Percentiles rank a stretch among this genome's conserved stretches.
Conservation (phyloP, 1,284 basidiomycete species). For the Cryptococcus hybrid region DNA sequence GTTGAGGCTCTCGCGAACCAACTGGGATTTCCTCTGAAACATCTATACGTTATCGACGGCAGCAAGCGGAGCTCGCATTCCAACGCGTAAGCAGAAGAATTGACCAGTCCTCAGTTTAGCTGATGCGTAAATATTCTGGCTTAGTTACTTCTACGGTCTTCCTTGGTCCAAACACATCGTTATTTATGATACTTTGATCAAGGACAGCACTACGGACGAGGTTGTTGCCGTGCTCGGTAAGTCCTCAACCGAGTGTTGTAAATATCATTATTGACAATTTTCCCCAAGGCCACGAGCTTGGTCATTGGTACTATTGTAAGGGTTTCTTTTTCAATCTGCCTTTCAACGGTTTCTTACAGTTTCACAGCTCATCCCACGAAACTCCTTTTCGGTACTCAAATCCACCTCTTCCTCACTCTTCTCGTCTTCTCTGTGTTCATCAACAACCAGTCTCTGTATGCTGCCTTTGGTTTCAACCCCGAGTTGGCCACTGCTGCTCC, state of each 20-base stretch:
- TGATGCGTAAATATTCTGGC: conserved; percentile 1
- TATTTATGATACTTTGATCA: conserved; percentile 94
- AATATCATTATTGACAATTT: conserved; percentile 5
- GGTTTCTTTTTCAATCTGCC: background rate
- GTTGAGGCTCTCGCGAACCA: conserved; percentile 72
- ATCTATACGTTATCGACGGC: conserved; percentile 96
- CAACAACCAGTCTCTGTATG: conserved; percentile 71
- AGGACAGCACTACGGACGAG: conserved; percentile 80
- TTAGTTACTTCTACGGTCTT: conserved; percentile 79
- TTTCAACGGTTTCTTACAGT: conserved; percentile 6
- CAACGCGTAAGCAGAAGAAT: conserved; percentile 62
- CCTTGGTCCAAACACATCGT: conserved; percentile 97
- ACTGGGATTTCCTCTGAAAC: conserved; percentile 89
- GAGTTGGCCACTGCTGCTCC: conserved; percentile 57
- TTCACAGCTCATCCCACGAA: conserved; percentile 71
- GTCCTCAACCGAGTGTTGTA: background rate
- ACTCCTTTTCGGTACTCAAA: conserved; percentile 77
- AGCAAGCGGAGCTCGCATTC: conserved; percentile 92
- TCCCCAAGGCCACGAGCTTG: conserved; percentile 76
- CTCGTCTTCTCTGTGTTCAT: conserved; percentile 90
- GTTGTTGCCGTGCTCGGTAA: conserved; percentile 72
- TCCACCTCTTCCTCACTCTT: conserved; percentile 83
- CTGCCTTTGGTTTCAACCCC: conserved; percentile 79
- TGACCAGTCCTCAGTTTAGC: background rate
- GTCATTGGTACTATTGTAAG: conserved; percentile 78